Conservation (phyloP, 2,329 filamentous ascomycete species). For the Diaporthe helianthi region DNA sequence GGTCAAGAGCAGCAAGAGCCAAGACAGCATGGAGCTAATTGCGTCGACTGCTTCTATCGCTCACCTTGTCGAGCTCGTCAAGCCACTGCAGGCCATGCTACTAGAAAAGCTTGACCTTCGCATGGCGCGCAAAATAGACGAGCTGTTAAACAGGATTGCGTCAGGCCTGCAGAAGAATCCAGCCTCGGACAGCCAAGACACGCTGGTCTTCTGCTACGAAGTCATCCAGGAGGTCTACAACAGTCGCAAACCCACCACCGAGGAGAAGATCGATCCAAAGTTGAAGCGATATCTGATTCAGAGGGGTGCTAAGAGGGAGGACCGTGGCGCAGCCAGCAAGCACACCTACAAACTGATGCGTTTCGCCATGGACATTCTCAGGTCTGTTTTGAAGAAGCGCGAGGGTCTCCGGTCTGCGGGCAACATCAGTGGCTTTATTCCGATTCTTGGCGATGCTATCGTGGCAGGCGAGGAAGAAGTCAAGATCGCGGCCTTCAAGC, state of each 20-base stretch:
- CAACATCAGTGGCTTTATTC: constrained; percentile 86
- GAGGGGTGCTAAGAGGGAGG: constrained; percentile 77
- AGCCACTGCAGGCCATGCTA: constrained; percentile 79
- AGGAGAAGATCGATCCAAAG: constrained; percentile 65
- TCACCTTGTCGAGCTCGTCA: constrained; percentile 76
- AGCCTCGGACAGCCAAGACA: constrained; percentile 77
- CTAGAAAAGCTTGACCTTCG: constrained; percentile 84
- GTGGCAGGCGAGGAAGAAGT: constrained; percentile 89
- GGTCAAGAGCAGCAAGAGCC: constrained; percentile 97
- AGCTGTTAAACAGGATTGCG: constrained; percentile 82
- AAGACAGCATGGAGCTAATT: constrained; percentile 94
- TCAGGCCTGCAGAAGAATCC: constrained; percentile 84
- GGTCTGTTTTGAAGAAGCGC: constrained; percentile 85
- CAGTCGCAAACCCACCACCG: constrained; percentile 59
- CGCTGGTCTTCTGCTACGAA: constrained; percentile 94
- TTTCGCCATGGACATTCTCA: constrained; percentile 87
- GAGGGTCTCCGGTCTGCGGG: constrained; percentile 78
- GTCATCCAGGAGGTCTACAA: constrained; percentile 87
- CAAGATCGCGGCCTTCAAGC: constrained; percentile 83
- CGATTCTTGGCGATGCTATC: constrained; percentile 86
- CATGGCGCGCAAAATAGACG: constrained; percentile 88
- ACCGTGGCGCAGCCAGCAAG: constrained; percentile 75
- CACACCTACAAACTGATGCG: constrained; percentile 87
- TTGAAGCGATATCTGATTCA: constrained; percentile 81
- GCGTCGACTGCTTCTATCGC: constrained; percentile 81